These are phyloP conservation scores for Fraxinus greggii DNA, from an alignment of 305 asterid species.

Conservation along the genomic window DNA sequence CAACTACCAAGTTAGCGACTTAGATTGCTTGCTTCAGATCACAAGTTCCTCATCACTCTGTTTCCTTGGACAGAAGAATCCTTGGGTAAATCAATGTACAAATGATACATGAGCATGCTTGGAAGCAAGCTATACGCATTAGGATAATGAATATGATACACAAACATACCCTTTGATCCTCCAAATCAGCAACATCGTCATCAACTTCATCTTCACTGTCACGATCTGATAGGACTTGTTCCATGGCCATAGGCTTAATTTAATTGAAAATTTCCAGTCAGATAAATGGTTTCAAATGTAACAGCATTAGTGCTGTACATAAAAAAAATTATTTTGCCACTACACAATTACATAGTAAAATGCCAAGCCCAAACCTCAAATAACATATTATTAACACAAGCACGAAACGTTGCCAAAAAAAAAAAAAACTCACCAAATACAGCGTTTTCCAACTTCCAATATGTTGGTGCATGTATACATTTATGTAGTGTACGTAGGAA, in stretches of 20 bases:
- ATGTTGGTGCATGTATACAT: neutral
- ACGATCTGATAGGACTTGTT: conserved; percentile 89
- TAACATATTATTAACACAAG: neutral
- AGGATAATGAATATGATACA: conserved; percentile 15
- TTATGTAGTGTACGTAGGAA: neutral
- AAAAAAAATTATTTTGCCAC: neutral
- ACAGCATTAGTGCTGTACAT: neutral
- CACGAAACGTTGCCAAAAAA: neutral
- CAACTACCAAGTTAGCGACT: conserved; percentile 8
- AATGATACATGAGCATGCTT: conserved; percentile 5
- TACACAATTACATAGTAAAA: conserved; percentile 3
- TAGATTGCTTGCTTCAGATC: neutral
- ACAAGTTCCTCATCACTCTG: conserved; percentile 10
- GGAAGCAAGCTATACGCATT: conserved; percentile 12
- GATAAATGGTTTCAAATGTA: conserved; percentile 17
- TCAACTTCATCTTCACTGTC: conserved; percentile 99
- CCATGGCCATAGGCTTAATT: conserved; percentile 91
- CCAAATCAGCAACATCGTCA: conserved; percentile 99
- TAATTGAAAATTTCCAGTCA: conserved; percentile 23
- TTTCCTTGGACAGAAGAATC: conserved; percentile 20
- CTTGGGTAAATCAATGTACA: conserved; percentile 16
- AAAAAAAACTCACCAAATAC: conserved; percentile 12
- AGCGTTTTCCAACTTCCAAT: neutral
- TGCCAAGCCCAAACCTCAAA: conserved; percentile 17
- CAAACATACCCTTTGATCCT: conserved; percentile 87